Base-by-base conservation (phyloP, 768 basidiomycete genomes). In the Thelephora ganbajun region DNA sequence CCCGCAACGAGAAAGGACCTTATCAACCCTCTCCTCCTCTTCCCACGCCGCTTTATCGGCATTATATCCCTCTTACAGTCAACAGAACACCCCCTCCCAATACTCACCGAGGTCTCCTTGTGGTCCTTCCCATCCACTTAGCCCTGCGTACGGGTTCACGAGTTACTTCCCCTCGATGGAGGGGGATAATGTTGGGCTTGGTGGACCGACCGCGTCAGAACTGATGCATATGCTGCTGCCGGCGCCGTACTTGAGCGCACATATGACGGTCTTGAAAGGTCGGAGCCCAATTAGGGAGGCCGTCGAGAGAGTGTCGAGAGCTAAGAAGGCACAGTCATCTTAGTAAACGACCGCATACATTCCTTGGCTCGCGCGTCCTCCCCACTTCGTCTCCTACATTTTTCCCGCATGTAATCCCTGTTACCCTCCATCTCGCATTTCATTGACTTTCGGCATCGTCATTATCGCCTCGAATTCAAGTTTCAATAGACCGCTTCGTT, bases 181-280 rank as follows among this genome's bases (percentile, higher is more conserved):
- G 48, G 69, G 74, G 14, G 22, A 16, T 16, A 41, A 41, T 14
- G 26, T 30, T 30, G 26, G 26, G 26, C 26, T 30, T 30, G 26
- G 26, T 9, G 26, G 26, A 68, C 71, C 43, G 26, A 64, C 65
- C 19, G 68, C 76, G 47, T 63, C 76, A 16, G 80, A 84, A 57
- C 66, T 63, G 20, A 74, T 81, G 7, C 85, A 88, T 57, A 74
- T 82, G 0, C 67, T 86, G 14, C 69, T 87, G 19, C 85, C 85
- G 0, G 72, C 74, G 2, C 83, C 83, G 36, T 86, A 85, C 57
- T 60, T 83, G 51, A 73, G 67, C 54, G 75, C 79, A 49, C 85
- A 88, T 50, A 66, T 86, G 60, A 81, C 81, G 16, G 73, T 83
- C 43, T 65, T 85, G 30, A 66, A 72, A 14, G 70, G 78, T 60